Base-by-base conservation (phyloP, 31 red algal genomes). In the Endocladia muricata region DNA sequence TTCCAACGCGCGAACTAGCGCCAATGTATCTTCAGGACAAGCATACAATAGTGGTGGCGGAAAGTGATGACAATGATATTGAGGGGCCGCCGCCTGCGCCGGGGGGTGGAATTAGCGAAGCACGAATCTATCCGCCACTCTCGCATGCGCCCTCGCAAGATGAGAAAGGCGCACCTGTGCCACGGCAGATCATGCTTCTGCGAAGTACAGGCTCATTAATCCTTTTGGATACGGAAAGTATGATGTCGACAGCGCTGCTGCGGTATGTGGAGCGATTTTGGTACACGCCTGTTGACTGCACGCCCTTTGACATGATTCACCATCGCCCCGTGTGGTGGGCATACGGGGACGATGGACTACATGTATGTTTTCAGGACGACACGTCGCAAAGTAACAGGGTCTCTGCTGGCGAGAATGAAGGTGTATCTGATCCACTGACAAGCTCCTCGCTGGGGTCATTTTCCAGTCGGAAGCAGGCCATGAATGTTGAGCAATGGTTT, bases 251-350 rank as follows among this genome's bases (percentile, higher is more conserved):
- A 17, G 72, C 82, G 29, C 63, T 97, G 26, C 66, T 97, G 41
- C 57, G 88, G 60, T 86, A 91, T 44, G 86, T 97, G 4, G 88
- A 96, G 83, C 51, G 79, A 2, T 86, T 96, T 47, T 96, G 93
- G 93, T 91, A 91, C 57, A 91, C 88, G 59, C 73, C 73, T 1
- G 76, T 76, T 35, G 63, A 72, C 37, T 80, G 79, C 49, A 80
- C 79, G 0, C 94, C 90, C 13, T 91, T 88, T 40, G 79, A 91
- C 23, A 55, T 74, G 55, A 90, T 83, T 13, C 68, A 65, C 32
- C 75, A 86, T 57, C 76, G 88, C 4, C 88, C 79, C 8, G 77
- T 92, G 9, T 84, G 79, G 84, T 97, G 94, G 94, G 94, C 94
- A 23, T 89, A 92, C 67, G 94, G 89, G 8, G 94, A 91, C 43